Evolutionary conservation across 2,329 filamentous ascomycete species (phyloP), one percentile per base, ranked within the genome.

Genomic region (Teratosphaeria gauchensis): DNA sequence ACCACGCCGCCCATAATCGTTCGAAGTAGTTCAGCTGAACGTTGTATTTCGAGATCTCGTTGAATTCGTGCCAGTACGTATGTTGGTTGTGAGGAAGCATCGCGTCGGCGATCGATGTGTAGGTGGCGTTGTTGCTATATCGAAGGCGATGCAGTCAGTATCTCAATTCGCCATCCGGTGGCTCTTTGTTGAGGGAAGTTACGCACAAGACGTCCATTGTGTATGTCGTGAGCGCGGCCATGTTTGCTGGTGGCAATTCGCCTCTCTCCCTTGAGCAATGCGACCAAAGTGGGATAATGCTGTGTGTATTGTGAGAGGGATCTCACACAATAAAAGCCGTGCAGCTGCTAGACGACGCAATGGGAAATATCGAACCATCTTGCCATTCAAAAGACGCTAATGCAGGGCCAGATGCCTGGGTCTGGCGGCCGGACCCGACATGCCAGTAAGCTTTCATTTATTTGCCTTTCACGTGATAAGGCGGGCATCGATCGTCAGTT

Each of bases 1-100:
- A 99, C 92, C 91, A 97, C 48, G 91, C 86, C 55, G 89, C 88
- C 94, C 94, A 99, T 65, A 96, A 80, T 71, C 87, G 86, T 81
- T 99, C 94, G 70, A 86, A 78, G 64, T 90, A 81, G 76, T 90
- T 96, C 71, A 99, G 85, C 66, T 91, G 84, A 59, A 95, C 83
- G 82, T 96, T 94, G 81, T 84, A 83, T 65, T 83, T 81, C 30
- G 82, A 81, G 63, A 87, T 82, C 67, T 85, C 81, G 60, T 84
- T 79, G 70, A 83, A 87, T 62, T 85, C 81, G 66, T 78, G 81
- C 84, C 83, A 86, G 74, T 86, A 88, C 54, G 82, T 82, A 63
- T 81, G 79, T 57, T 78, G 75, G 28, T 70, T 72, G 63, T 73
- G 70, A 46, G 72, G 71, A 30, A 73, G 69, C 69, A 72, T 71